A percentile compares a stretch with the other conserved stretches of the same genome.
These are phyloP conservation scores for Phytophthora colocasiae DNA, from an alignment of 352 stramenopile species.

Conservation along the genomic window DNA sequence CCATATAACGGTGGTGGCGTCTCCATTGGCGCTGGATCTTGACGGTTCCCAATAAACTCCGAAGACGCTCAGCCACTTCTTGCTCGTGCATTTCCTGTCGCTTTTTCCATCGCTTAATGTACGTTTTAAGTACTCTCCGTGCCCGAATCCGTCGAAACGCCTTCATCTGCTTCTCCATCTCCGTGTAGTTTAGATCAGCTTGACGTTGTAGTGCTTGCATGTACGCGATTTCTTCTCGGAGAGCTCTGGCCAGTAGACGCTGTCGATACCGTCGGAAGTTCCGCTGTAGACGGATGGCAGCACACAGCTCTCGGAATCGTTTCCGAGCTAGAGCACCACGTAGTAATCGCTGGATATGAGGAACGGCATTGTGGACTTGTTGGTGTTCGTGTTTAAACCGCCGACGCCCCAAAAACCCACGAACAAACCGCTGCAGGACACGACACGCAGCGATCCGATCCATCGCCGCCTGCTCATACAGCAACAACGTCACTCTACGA, in stretches of 20 bases:
- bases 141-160: slow-evolving; percentile 60
- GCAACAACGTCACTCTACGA: slow-evolving; percentile 45
- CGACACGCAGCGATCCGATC: slow-evolving; percentile 40
- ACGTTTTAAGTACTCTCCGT: slow-evolving; percentile 49
- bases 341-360: slow-evolving; percentile 62
- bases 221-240: slow-evolving; percentile 68
- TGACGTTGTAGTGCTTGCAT: slow-evolving; percentile 53
- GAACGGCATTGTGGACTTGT: slow-evolving; percentile 47
- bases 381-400: slow-evolving; percentile 44
- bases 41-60: slow-evolving; percentile 50
- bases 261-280: slow-evolving; percentile 66
- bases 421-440: slow-evolving; percentile 58
- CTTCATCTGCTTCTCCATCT: slow-evolving; percentile 55
- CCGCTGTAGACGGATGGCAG: slow-evolving; percentile 53
- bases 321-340: slow-evolving; percentile 54
- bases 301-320: slow-evolving; percentile 43
- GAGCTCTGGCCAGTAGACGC: slow-evolving; percentile 52
- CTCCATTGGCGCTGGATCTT: slow-evolving; percentile 76
- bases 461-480: slow-evolving; percentile 49
- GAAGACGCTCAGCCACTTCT: slow-evolving; percentile 47
- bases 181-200: slow-evolving; percentile 49
- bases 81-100: slow-evolving; percentile 39
- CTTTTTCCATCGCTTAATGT: slow-evolving; percentile 53
- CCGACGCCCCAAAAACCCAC: slow-evolving; percentile 63
- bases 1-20: slow-evolving; percentile 47